Conservation (phyloP, 2,329 filamentous ascomycete genomes). For the Alternaria alternata region DNA sequence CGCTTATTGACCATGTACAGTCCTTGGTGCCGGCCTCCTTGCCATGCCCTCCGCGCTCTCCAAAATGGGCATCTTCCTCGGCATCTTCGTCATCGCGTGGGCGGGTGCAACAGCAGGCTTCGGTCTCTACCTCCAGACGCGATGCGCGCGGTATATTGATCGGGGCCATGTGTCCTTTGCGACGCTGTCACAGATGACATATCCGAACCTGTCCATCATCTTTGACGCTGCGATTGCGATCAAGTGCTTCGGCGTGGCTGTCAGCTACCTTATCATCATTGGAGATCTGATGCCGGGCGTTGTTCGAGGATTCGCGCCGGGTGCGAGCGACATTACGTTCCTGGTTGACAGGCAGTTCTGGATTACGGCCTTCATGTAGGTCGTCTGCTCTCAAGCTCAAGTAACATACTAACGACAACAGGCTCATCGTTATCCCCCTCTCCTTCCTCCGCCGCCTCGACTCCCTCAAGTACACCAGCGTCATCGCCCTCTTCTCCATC, state of each 20-base stretch:
- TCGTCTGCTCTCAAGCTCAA: background rate
- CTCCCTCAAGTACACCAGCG: constrained; percentile 95
- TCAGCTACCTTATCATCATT: constrained; percentile 98
- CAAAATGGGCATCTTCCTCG: constrained; percentile 91
- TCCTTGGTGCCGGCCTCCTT: constrained; percentile 91
- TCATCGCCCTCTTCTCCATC: constrained; percentile 90
- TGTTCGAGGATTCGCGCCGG: constrained; percentile 77
- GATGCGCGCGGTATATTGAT: constrained; percentile 92
- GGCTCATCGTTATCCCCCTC: constrained; percentile 90
- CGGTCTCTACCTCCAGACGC: constrained; percentile 91
- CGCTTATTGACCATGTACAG: constrained; percentile 56
- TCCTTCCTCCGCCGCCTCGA: constrained; percentile 91
- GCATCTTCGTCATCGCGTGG: constrained; percentile 86
- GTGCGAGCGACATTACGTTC: constrained; percentile 71
- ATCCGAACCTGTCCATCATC: constrained; percentile 92
- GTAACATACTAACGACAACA: constrained; percentile 44
- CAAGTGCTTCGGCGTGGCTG: constrained; percentile 97
- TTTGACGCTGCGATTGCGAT: constrained; percentile 96
- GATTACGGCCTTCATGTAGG: constrained; percentile 95
- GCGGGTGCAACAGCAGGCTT: constrained; percentile 88
- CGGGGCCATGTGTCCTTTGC: constrained; percentile 91
- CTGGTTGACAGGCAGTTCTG: constrained; percentile 92
- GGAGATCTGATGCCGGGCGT: constrained; percentile 98
- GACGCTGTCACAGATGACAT: constrained; percentile 94
- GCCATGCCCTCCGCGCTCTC: constrained; percentile 96